Evolutionary conservation across 192 early-diverging fungal species (phyloP).

Genomic region (Gamsiella multidivaricata): DNA sequence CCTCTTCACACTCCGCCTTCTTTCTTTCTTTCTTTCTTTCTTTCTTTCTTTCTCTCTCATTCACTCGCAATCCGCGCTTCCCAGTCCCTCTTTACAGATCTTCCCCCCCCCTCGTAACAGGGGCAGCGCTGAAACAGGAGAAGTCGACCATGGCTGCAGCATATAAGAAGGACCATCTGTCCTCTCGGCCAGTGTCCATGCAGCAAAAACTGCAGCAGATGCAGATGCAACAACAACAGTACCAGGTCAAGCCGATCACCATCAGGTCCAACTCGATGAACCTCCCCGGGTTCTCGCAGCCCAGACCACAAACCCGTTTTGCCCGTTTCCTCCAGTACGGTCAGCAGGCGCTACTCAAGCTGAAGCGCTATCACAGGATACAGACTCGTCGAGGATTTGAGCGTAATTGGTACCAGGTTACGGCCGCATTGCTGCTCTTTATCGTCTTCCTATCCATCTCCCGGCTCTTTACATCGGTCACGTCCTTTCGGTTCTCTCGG

Average conservation of each 20-base stretch:
- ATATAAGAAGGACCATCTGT: not conserved
- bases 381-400: slow-evolving; percentile 36
- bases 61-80: not conserved
- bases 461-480: slow-evolving; percentile 11
- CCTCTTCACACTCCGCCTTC: not conserved
- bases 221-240: slow-evolving; percentile 24
- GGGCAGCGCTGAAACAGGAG: not conserved
- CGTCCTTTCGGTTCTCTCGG: slow-evolving; percentile 5
- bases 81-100: not conserved
- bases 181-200: slow-evolving; percentile 26
- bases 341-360: slow-evolving; percentile 22
- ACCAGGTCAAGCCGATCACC: slow-evolving; percentile 50
- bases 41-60: not conserved
- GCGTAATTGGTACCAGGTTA: slow-evolving; percentile 36
- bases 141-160: not conserved
- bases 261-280: slow-evolving; percentile 38
- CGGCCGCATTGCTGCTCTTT: not conserved
- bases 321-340: slow-evolving; percentile 11
- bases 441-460: slow-evolving; percentile 9
- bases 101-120: not conserved
- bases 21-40: not conserved
- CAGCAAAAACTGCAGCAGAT: slow-evolving; percentile 13
- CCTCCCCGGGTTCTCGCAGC: slow-evolving; percentile 33
- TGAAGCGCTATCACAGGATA: slow-evolving; percentile 43
- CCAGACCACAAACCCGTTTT: slow-evolving; percentile 7